Percentiles rank a stretch among this genome's conserved stretches.
Evolutionary conservation across 441 rosid genomes (phyloP).

Genomic region (Populus hybrid): DNA sequence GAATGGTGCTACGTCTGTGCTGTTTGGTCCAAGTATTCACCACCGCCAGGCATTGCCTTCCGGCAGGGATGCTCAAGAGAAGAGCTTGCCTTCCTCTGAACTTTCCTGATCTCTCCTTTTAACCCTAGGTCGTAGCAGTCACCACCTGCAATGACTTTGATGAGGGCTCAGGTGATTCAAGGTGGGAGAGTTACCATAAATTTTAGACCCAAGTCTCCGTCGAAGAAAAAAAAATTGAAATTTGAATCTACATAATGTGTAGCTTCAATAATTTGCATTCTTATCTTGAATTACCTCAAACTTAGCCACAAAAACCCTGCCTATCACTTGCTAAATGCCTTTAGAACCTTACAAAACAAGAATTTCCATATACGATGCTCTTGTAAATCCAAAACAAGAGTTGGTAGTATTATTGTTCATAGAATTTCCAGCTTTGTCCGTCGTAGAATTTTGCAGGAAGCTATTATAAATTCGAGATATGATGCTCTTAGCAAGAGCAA

Average conservation of each 20-base stretch:
- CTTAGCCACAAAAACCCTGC: not conserved
- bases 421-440: not conserved
- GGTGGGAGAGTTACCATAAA: not conserved
- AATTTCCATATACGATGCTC: not conserved
- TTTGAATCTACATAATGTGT: too few relatives aligned
- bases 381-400: not conserved
- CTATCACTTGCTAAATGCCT: too few relatives aligned
- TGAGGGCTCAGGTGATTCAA: not conserved
- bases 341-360: not conserved
- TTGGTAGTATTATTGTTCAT: not conserved
- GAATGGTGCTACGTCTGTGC: not conserved
- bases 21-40: not conserved
- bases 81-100: too few relatives aligned
- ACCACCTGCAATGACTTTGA: not conserved
- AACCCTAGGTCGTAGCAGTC: not conserved
- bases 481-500: too few relatives aligned
- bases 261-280: not conserved
- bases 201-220: not conserved
- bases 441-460: not conserved
- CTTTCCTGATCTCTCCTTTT: not conserved
- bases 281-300: not conserved
- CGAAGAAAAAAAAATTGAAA: not conserved
- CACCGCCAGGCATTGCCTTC: not conserved
- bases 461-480: too few relatives aligned
- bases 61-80: not conserved